A percentile compares a stretch with the other conserved stretches of the same genome.
phyloP scores from a whole-genome alignment of 345 rosid species.

The Boechera divaricarpa region DNA sequence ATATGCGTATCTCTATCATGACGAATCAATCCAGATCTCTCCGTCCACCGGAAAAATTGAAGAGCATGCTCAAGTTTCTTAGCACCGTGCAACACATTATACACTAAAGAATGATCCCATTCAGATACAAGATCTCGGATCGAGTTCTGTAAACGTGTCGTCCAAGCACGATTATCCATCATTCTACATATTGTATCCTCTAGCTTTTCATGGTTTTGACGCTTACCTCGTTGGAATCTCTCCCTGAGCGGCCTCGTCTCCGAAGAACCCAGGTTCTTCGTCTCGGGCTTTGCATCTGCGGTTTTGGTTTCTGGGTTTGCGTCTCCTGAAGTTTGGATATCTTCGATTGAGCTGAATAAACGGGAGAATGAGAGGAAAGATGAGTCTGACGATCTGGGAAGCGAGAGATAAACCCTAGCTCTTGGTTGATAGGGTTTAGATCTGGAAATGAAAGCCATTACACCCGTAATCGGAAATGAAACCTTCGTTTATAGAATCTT shows the following conservation, averaged over 20 bases:
- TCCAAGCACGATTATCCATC: conserved; percentile 89
- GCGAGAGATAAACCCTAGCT: conserved; percentile 44
- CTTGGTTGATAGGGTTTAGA: conserved; percentile 50
- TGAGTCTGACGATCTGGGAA: conserved; percentile 47
- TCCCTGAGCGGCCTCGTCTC: conserved; percentile 33
- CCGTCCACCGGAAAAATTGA: conserved; percentile 94
- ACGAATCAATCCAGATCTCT: conserved; percentile 75
- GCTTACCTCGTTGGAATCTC: conserved; percentile 50
- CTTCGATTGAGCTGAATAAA: conserved; percentile 55
- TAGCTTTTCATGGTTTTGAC: conserved; percentile 57
- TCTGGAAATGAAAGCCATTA: conserved; percentile 58
- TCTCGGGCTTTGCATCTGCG: conserved; percentile 27
- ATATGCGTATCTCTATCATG: conserved; percentile 76
- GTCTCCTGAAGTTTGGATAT: conserved; percentile 13
- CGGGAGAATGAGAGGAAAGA: conserved; percentile 38
- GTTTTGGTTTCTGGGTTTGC: conserved; percentile 32
- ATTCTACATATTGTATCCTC: conserved; percentile 87
- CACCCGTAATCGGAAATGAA: background rate
- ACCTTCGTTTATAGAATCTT: background rate
- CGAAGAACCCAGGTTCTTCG: conserved; percentile 4
- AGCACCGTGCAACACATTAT: conserved; percentile 79
- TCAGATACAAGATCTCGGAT: conserved; percentile 78
- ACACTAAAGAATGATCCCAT: conserved; percentile 76
- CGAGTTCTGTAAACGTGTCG: conserved; percentile 88
- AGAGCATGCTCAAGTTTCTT: conserved; percentile 81